These are phyloP conservation scores for Yarrowia divulgata DNA, from an alignment of 805 yeast species.

Conservation along the genomic window DNA sequence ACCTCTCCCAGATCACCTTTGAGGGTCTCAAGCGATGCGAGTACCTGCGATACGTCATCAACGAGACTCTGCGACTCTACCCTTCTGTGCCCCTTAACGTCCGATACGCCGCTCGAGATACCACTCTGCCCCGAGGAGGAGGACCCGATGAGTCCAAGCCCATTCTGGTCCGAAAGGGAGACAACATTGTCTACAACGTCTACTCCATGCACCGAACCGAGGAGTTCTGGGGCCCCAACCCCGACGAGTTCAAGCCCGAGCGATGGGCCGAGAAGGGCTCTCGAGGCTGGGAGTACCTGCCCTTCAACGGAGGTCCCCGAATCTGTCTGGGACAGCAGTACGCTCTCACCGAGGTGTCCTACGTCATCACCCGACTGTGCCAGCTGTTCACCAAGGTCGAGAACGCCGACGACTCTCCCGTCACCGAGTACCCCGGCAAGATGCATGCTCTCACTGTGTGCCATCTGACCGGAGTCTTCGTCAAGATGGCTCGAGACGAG, in stretches of 20 bases:
- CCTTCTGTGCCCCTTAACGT: constrained; percentile 61
- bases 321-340: constrained; percentile 64
- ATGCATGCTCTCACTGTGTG: constrained; percentile 32
- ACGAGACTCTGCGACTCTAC: constrained; percentile 59
- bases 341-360: constrained; percentile 62
- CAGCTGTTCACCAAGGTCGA: constrained; percentile 43
- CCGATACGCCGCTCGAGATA: constrained; percentile 56
- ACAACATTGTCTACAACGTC: constrained; percentile 52
- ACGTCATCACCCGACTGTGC: constrained; percentile 53
- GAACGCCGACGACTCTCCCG: constrained; percentile 11
- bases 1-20: constrained; percentile 50
- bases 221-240: constrained; percentile 56
- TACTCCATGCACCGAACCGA: constrained; percentile 55
- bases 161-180: constrained; percentile 55
- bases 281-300: constrained; percentile 56
- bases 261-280: constrained; percentile 55
- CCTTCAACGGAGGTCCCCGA: constrained; percentile 64
- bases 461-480: constrained; percentile 16
- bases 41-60: constrained; percentile 57
- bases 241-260: constrained; percentile 56
- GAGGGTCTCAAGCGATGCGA: constrained; percentile 59
- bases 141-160: constrained; percentile 54
- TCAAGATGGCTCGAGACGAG: constrained; percentile 33
- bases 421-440: constrained; percentile 1
- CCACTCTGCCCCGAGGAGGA: constrained; percentile 61